A percentile compares a stretch with the other conserved stretches of the same genome.
Conservation (phyloP, 202 grass and related monocot genomes). For the Setaria italica region DNA sequence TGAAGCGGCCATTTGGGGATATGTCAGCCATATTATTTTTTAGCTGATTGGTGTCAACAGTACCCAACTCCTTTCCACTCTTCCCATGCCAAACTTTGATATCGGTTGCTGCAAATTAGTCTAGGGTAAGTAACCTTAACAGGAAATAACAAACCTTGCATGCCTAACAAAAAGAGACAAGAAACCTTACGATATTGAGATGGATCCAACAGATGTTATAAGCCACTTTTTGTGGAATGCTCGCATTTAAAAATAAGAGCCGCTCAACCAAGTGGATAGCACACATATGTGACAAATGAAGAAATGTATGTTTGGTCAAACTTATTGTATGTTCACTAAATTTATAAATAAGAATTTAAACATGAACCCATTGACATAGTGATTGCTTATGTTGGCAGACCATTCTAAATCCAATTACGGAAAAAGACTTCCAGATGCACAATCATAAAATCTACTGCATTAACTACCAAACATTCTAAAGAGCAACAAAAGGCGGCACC, state of each 20-base stretch:
- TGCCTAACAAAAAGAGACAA: background rate
- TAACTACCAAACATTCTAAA: background rate
- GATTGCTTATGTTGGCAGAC: background rate
- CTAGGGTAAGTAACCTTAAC: slow-evolving; percentile 5
- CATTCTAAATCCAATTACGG: background rate
- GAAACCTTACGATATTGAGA: background rate
- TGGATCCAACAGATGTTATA: slow-evolving; percentile 9
- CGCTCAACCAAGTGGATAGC: background rate
- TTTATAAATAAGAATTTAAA: slow-evolving; percentile 6
- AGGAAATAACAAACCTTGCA: background rate
- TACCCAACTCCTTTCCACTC: slow-evolving; percentile 87
- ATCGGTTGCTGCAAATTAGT: slow-evolving; percentile 71
- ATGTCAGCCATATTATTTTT: slow-evolving; percentile 98
- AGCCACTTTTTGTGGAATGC: background rate
- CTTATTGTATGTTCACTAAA: background rate
- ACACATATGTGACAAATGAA: background rate
- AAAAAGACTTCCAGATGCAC: slow-evolving; percentile 1
- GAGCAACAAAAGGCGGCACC: slow-evolving; percentile 43
- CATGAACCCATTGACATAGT: background rate
- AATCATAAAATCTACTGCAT: background rate
- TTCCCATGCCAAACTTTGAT: slow-evolving; percentile 99
- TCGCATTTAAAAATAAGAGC: background rate
- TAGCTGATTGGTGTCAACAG: slow-evolving; percentile 89
- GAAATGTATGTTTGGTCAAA: background rate
- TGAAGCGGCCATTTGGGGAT: slow-evolving; percentile 92